Percentiles rank a stretch among this genome's conserved stretches.
Evolutionary conservation across 2,329 filamentous ascomycete genomes (phyloP).

Genomic region (Aspergillus vadensis): DNA sequence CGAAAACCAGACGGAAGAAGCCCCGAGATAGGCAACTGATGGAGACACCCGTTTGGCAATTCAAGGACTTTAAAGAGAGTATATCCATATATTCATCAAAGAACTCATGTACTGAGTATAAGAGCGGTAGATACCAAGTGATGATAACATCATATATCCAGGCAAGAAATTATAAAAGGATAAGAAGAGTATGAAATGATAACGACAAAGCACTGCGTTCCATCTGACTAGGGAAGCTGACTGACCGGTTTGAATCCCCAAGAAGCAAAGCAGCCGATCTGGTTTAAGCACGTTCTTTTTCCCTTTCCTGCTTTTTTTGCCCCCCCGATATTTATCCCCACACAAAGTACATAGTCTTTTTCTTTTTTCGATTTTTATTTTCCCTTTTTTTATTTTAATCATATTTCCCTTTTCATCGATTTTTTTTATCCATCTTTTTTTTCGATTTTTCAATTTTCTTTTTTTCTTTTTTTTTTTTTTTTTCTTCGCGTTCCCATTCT

Average conservation of each 20-base stretch:
- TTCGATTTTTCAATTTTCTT: conserved; percentile 18
- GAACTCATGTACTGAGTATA: neutral
- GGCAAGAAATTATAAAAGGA: too few species aligned
- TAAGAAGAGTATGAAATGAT: neutral
- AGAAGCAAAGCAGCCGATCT: conserved; percentile 26
- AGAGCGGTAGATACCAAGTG: too few species aligned
- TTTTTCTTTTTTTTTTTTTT: conserved; percentile 18
- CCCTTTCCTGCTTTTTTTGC: conserved; percentile 20
- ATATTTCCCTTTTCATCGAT: conserved; percentile 4
- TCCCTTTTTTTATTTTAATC: conserved; percentile 21
- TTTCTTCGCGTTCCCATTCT: conserved; percentile 16
- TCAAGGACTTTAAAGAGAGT: neutral
- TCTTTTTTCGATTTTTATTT: conserved; percentile 19
- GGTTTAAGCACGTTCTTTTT: conserved; percentile 30
- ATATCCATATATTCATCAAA: neutral
- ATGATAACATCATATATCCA: too few species aligned
- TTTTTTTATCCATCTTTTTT: conserved; percentile 22
- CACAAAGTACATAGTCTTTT: conserved; percentile 24
- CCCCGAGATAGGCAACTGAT: conserved; percentile 17
- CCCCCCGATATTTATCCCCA: conserved; percentile 37
- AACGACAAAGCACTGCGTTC: conserved; percentile 13
- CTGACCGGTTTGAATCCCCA: conserved; percentile 23
- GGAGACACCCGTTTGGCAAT: neutral
- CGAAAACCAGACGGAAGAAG: conserved; percentile 19
- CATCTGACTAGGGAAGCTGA: conserved; percentile 13